Conservation (phyloP, 2,329 filamentous ascomycete species). For the Neurospora sp. region DNA sequence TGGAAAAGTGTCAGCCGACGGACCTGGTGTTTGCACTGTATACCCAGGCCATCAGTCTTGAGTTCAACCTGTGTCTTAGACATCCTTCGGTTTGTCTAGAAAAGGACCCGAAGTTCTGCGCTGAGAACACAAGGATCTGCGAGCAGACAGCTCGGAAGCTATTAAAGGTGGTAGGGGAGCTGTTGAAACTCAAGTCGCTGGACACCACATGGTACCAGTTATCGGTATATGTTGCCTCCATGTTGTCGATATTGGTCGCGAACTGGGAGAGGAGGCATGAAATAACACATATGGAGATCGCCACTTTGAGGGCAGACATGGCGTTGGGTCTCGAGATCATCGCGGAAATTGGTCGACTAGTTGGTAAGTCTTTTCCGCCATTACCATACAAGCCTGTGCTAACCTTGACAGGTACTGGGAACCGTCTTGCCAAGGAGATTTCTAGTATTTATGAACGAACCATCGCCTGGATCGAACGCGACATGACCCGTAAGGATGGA, state of each 20-base stretch:
- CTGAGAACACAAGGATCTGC: constrained; percentile 56
- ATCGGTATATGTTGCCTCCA: constrained; percentile 61
- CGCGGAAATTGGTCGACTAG: constrained; percentile 52
- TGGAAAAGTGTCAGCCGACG: constrained; percentile 32
- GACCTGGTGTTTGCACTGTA: constrained; percentile 44
- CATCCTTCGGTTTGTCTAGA: constrained; percentile 53
- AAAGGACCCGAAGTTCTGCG: constrained; percentile 42
- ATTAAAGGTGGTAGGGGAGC: constrained; percentile 46
- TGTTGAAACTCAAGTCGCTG: constrained; percentile 56
- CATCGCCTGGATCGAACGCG: constrained; percentile 41
- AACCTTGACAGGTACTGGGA: constrained; percentile 30
- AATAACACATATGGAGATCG: constrained; percentile 48
- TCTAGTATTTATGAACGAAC: constrained; percentile 27
- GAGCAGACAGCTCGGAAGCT: constrained; percentile 56
- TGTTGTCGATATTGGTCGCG: constrained; percentile 62
- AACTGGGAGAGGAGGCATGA: constrained; percentile 57
- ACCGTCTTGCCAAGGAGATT: constrained; percentile 24
- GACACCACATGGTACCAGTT: constrained; percentile 73
- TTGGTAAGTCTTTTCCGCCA: constrained; percentile 41
- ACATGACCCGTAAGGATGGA: constrained; percentile 30
- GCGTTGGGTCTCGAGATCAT: constrained; percentile 59
- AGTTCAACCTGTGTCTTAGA: constrained; percentile 49
- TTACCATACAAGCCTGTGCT: not conserved
- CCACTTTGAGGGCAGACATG: constrained; percentile 57
- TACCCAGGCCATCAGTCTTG: constrained; percentile 42